phyloP scores from a whole-genome alignment of 108 stramenopile genomes.

The Conticribra weissflogii region DNA sequence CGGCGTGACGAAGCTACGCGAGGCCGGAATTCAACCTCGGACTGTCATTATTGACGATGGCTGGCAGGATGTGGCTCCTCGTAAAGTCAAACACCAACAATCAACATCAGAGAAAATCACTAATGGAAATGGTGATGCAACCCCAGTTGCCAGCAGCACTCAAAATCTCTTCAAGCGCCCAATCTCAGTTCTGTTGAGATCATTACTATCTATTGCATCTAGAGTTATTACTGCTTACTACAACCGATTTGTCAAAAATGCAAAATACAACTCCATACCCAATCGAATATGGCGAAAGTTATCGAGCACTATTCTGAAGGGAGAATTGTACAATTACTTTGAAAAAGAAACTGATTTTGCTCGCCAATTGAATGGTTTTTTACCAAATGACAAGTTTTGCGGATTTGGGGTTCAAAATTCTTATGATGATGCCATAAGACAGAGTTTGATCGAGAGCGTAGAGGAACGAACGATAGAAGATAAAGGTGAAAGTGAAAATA shows the following conservation, averaged over 20 bases:
- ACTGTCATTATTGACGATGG: slow-evolving; percentile 59
- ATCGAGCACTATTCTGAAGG: slow-evolving; percentile 39
- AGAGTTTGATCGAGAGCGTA: too few relatives aligned
- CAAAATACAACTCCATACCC: slow-evolving; percentile 32
- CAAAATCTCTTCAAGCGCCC: not conserved
- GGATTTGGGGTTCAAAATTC: not conserved
- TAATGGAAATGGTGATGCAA: not conserved
- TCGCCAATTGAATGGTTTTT: slow-evolving; percentile 43
- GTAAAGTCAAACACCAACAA: slow-evolving; percentile 10
- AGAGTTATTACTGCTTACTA: slow-evolving; percentile 31
- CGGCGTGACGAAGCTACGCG: slow-evolving; percentile 27
- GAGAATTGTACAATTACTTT: slow-evolving; percentile 48
- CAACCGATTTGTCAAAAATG: slow-evolving; percentile 34
- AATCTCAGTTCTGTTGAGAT: not conserved
- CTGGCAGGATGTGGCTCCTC: slow-evolving; percentile 53
- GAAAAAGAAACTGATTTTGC: slow-evolving; percentile 56
- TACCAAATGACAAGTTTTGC: slow-evolving; percentile 48
- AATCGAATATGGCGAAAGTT: slow-evolving; percentile 42
- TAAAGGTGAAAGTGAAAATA: not conserved
- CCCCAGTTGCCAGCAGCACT: not conserved
- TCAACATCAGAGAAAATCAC: slow-evolving; percentile 1
- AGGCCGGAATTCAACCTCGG: slow-evolving; percentile 41
- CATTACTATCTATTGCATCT: slow-evolving; percentile 17
- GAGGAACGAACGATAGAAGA: not conserved
- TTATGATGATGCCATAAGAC: not conserved